These are phyloP conservation scores for Tricholoma saponaceum DNA, from an alignment of 768 basidiomycete species.

Conservation along the genomic window DNA sequence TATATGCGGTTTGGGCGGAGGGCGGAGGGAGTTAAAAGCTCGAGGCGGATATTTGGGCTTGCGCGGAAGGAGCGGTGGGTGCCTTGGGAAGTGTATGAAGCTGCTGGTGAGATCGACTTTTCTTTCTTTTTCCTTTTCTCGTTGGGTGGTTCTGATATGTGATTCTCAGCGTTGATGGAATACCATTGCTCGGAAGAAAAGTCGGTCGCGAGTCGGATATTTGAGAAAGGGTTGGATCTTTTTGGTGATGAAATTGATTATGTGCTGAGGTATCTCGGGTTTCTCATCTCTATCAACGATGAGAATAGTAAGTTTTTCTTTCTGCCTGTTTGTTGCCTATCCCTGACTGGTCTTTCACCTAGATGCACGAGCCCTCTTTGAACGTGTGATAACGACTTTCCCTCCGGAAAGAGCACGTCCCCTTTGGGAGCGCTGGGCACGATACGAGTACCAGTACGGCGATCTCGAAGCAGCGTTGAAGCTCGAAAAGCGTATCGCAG, in stretches of 20 bases:
- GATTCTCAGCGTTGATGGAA: constrained; percentile 77
- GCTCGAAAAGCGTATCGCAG: constrained; percentile 84
- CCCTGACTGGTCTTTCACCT: constrained; percentile 1
- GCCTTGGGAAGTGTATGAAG: constrained; percentile 93
- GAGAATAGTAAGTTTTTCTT: constrained; percentile 73
- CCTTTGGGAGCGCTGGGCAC: constrained; percentile 94
- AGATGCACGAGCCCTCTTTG: constrained; percentile 97
- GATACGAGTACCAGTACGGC: constrained; percentile 95
- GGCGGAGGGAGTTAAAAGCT: constrained; percentile 81
- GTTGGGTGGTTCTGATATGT: neutral
- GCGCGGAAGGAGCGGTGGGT: constrained; percentile 74
- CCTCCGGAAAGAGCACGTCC: constrained; percentile 74
- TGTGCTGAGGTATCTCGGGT: constrained; percentile 85
- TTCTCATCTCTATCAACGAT: constrained; percentile 92
- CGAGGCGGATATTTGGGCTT: constrained; percentile 73
- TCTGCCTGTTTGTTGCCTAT: constrained; percentile 1
- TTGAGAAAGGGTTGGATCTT: constrained; percentile 85
- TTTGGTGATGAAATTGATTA: constrained; percentile 83
- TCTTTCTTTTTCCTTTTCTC: constrained; percentile 1
- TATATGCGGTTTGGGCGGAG: constrained; percentile 92
- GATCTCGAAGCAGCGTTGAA: constrained; percentile 85
- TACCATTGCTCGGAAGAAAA: constrained; percentile 84
- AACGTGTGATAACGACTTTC: constrained; percentile 79
- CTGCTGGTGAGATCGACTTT: constrained; percentile 69
- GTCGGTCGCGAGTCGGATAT: constrained; percentile 82